Evolutionary conservation across 78 protist genomes (phyloP), one percentile per base, ranked within the genome.

Genomic region (Cavenderia fasciculata): DNA sequence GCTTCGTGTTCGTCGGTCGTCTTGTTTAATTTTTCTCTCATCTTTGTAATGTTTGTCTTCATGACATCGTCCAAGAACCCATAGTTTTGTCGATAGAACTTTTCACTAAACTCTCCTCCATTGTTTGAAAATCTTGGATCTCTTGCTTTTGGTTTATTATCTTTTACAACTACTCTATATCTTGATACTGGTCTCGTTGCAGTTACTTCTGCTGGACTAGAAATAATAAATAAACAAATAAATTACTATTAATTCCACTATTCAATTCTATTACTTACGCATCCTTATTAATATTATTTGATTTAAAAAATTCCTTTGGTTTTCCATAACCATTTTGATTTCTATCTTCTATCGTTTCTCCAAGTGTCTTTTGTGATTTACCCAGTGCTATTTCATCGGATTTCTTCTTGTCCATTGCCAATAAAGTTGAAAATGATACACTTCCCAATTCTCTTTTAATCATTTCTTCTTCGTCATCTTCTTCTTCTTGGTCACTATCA

Each of bases 181-280:
- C 77, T 82, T 29, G 77, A 56, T 21, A 82, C 89, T 40, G 78
- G 89, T 43, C 34, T 68, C 43, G n/a, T 82, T 25, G 89, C 89
- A 21, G 89, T 68, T 33, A 41, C 56, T 27, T 82, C 89, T 11
- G 56, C 41, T 33, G 89, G 89, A 43, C 72, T 63, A 63, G 21
- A 52, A 52, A 21, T 3, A 31, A n/a, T n/a, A 61, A n/a, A n/a
- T n/a, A n/a, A n/a, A n/a, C n/a, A n/a, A n/a, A n/a, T n/a, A n/a
- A n/a, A n/a, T n/a, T n/a, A n/a, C n/a, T n/a, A n/a, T n/a, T n/a
- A n/a, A n/a, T n/a, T n/a, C n/a, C n/a, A n/a, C n/a, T n/a, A n/a
- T n/a, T n/a, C n/a, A n/a, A n/a, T n/a, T n/a, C n/a, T n/a, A n/a
- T n/a, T n/a, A n/a, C n/a, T n/a, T n/a, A n/a, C n/a, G n/a, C n/a